A percentile compares a stretch with the other conserved stretches of the same genome.
These are phyloP conservation scores for Fusarium cyanostomum DNA, from an alignment of 2,329 filamentous ascomycete species.

Conservation along the genomic window DNA sequence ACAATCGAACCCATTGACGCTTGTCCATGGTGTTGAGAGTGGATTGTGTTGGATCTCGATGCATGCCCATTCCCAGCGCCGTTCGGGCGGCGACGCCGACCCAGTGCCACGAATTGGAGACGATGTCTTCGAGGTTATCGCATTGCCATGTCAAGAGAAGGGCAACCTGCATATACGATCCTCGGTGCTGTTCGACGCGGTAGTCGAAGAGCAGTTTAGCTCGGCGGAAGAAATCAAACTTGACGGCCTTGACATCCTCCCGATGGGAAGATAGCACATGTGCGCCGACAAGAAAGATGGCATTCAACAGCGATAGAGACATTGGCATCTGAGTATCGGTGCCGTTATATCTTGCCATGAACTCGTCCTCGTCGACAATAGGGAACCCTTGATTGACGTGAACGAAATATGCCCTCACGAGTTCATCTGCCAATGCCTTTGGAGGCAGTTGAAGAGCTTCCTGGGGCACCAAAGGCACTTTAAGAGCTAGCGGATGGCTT, in stretches of 20 bases:
- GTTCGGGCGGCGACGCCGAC: constrained; percentile 62
- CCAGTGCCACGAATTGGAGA: constrained; percentile 63
- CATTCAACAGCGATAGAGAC: constrained; percentile 59
- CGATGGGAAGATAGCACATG: constrained; percentile 56
- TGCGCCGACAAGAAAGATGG: constrained; percentile 60
- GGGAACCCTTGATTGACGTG: constrained; percentile 62
- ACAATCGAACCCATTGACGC: constrained; percentile 50
- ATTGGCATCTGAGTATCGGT: constrained; percentile 56
- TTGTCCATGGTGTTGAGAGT: constrained; percentile 46
- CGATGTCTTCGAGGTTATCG: constrained; percentile 63
- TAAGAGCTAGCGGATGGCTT: constrained; percentile 49
- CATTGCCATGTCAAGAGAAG: constrained; percentile 65
- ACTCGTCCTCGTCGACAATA: constrained; percentile 60
- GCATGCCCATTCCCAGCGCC: constrained; percentile 65
- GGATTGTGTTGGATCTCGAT: constrained; percentile 47
- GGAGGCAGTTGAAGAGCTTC: constrained; percentile 61
- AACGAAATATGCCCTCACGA: constrained; percentile 61
- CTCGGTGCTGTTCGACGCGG: constrained; percentile 62
- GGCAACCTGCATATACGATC: constrained; percentile 63
- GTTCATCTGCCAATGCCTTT: constrained; percentile 57
- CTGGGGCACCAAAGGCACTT: constrained; percentile 51
- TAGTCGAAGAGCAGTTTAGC: constrained; percentile 63
- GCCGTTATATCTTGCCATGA: constrained; percentile 60
- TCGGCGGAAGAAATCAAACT: constrained; percentile 60
- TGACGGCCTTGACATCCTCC: constrained; percentile 52